phyloP scores from a whole-genome alignment of 2,329 filamentous ascomycete species.

The Berkeleyomyces basicola region DNA sequence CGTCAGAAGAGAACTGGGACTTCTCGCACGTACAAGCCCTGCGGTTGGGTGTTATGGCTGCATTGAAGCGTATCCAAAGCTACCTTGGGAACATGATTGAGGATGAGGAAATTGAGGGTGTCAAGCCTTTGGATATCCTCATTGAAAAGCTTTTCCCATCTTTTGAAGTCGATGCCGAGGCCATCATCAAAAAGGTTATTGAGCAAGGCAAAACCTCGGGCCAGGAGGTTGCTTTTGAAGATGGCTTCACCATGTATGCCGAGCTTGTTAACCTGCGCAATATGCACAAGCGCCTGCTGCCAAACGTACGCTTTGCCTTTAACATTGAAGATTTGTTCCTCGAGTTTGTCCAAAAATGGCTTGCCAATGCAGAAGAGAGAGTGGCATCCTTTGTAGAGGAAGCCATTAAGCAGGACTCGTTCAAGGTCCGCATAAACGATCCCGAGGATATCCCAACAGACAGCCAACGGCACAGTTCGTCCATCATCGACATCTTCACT shows the following conservation, averaged over 20 bases:
- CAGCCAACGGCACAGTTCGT: conserved; percentile 79
- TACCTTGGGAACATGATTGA: conserved; percentile 52
- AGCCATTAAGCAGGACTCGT: conserved; percentile 79
- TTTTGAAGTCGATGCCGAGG: conserved; percentile 77
- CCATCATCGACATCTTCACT: conserved; percentile 82
- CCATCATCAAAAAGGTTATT: conserved; percentile 69
- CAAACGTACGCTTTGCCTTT: conserved; percentile 62
- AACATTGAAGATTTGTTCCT: conserved; percentile 73
- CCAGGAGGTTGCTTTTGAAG: conserved; percentile 68
- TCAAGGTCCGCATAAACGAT: conserved; percentile 54
- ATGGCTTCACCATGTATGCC: conserved; percentile 86
- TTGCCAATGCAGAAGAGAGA: conserved; percentile 61
- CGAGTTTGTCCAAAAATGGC: conserved; percentile 94
- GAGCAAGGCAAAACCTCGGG: conserved; percentile 51
- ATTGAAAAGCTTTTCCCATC: conserved; percentile 73
- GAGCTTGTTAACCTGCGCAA: conserved; percentile 71
- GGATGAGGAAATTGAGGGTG: conserved; percentile 65
- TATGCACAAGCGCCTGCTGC: conserved; percentile 62
- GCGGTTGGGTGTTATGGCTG: conserved; percentile 67
- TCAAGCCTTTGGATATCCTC: conserved; percentile 48
- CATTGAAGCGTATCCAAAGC: conserved; percentile 81
- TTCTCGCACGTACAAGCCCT: conserved; percentile 82
- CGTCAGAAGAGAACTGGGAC: conserved; percentile 70
- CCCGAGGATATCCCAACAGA: conserved; percentile 50
- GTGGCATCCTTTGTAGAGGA: conserved; percentile 75